Conservation (phyloP, 331 rosid species). For the Acacia concinna region DNA sequence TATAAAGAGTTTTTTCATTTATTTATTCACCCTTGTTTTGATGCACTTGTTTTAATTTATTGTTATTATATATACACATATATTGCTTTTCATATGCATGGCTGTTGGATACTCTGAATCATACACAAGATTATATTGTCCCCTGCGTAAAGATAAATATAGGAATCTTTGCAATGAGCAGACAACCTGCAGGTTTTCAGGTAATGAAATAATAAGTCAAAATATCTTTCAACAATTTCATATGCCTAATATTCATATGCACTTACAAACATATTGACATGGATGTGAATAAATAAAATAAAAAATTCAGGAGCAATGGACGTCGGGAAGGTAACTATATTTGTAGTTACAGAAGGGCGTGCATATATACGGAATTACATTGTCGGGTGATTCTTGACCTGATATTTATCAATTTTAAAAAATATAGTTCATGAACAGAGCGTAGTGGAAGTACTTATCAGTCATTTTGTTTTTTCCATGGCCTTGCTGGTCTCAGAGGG, state of each 20-base stretch:
- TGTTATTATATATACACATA: not conserved
- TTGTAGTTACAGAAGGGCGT: not conserved
- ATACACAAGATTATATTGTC: not conserved
- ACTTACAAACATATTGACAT: too few species aligned
- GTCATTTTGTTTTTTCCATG: not conserved
- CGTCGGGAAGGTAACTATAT: not conserved
- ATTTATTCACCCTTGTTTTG: not conserved
- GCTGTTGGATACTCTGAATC: not conserved
- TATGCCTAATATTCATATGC: not conserved
- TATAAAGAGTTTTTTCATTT: not conserved
- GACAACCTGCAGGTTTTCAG: not conserved
- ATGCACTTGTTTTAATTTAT: not conserved
- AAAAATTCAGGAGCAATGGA: too few species aligned
- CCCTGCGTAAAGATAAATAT: not conserved
- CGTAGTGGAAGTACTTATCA: not conserved
- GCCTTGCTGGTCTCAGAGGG: not conserved
- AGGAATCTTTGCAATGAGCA: not conserved
- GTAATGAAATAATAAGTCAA: not conserved
- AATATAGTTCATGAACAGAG: not conserved
- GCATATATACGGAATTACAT: too few species aligned
- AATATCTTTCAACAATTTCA: not conserved
- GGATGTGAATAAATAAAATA: too few species aligned
- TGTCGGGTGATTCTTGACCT: too few species aligned
- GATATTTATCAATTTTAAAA: too few species aligned
- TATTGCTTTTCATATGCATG: not conserved